A percentile compares a stretch with the other conserved stretches of the same genome.
Evolutionary conservation across 306 rosid species (phyloP).

Genomic region (Quercus engelmannii): DNA sequence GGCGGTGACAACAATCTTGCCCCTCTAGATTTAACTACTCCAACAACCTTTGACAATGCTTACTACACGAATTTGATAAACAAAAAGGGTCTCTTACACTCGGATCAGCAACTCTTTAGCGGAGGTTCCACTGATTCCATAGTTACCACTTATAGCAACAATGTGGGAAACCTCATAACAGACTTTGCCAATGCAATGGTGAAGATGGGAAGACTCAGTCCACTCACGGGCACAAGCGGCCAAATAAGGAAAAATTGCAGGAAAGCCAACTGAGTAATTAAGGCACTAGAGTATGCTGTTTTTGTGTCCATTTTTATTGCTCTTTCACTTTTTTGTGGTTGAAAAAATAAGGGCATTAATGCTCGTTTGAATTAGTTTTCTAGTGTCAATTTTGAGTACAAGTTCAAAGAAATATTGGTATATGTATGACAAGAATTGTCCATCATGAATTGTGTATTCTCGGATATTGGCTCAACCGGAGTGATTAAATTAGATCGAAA

Average conservation of each 20-base stretch:
- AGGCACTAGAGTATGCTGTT: no score
- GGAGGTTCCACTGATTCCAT: slow-evolving; percentile 52
- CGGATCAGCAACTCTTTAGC: slow-evolving; percentile 53
- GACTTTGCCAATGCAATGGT: slow-evolving; percentile 61
- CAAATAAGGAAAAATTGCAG: slow-evolving; percentile 51
- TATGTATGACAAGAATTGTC: no score
- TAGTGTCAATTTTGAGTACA: no score
- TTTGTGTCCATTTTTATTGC: no score
- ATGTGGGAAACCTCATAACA: slow-evolving; percentile 21
- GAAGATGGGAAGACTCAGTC: slow-evolving; percentile 63
- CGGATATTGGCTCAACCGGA: no score
- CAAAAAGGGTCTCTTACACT: slow-evolving; percentile 54
- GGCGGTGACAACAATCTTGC: slow-evolving; percentile 48
- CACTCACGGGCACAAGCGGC: slow-evolving; percentile 57
- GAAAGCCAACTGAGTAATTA: slow-evolving; percentile 32
- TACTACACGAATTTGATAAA: slow-evolving; percentile 48
- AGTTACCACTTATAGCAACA: slow-evolving; percentile 33
- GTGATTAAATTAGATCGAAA: no score
- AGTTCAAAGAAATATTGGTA: no score
- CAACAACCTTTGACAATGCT: slow-evolving; percentile 46
- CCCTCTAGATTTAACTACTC: slow-evolving; percentile 40
- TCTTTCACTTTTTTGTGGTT: no score
- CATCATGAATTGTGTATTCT: no score
- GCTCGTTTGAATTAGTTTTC: no score
- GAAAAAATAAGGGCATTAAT: no score